These are phyloP conservation scores for Hansenula sp. DNA, from an alignment of 1,139 yeast genomes.

Conservation along the genomic window DNA sequence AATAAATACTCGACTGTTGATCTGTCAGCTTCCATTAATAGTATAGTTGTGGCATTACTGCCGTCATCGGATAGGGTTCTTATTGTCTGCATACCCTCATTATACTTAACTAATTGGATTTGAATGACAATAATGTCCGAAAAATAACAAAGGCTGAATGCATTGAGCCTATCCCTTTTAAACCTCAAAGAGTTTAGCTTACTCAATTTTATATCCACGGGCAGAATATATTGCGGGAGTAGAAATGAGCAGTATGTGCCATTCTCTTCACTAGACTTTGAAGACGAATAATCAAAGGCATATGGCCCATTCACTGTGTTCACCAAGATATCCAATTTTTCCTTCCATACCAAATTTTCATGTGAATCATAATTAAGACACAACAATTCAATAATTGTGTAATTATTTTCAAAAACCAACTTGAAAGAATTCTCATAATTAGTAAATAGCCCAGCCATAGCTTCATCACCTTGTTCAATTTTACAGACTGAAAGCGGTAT, in stretches of 20 bases:
- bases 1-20: conserved; percentile 13
- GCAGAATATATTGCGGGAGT: conserved; percentile 14
- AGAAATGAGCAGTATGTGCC: conserved; percentile 19
- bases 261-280: conserved; percentile 18
- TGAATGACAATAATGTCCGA: conserved; percentile 13
- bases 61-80: conserved; percentile 5
- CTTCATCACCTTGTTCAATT: conserved; percentile 27
- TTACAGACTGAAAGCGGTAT: conserved; percentile 42
- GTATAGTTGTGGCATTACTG: background rate
- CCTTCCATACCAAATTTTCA: conserved; percentile 42
- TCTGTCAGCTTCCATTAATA: conserved; percentile 9
- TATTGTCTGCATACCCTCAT: conserved; percentile 6
- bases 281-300: conserved; percentile 31
- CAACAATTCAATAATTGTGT: conserved; percentile 41
- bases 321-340: conserved; percentile 31
- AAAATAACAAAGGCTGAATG: conserved; percentile 18
- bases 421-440: conserved; percentile 34
- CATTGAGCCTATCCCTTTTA: background rate
- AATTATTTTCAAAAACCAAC: conserved; percentile 40
- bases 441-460: conserved; percentile 35
- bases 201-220: conserved; percentile 19
- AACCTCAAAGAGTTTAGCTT: conserved; percentile 2
- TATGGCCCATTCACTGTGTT: conserved; percentile 41
- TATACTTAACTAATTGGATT: conserved; percentile 6
- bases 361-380: conserved; percentile 30